phyloP scores from a whole-genome alignment of 768 basidiomycete genomes.

The Cystofilobasidium macerans region DNA sequence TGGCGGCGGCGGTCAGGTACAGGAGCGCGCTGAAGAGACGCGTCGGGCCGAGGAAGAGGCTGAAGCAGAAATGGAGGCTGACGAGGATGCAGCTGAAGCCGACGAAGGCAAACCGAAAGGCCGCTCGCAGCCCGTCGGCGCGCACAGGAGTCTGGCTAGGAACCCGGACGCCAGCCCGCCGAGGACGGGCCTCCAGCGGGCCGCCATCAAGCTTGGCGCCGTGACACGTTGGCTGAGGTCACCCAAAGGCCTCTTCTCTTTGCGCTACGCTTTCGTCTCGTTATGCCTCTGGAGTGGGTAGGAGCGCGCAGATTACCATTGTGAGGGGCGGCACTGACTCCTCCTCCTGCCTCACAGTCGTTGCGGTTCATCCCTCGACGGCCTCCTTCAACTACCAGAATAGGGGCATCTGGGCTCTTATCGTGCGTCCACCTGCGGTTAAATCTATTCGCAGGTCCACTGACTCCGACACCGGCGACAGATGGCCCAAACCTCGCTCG shows the following conservation, averaged over 20 bases:
- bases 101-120: slow-evolving; percentile 24
- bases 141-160: background rate
- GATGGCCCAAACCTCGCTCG: background rate
- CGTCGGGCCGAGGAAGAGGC: background rate
- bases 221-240: slow-evolving; percentile 43
- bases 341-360: background rate
- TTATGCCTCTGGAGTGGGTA: slow-evolving; percentile 44
- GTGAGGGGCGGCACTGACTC: too few species aligned
- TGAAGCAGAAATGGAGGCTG: slow-evolving; percentile 6
- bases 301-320: too few species aligned
- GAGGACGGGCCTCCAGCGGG: slow-evolving; percentile 41
- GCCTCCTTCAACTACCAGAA: slow-evolving; percentile 42
- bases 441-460: too few species aligned
- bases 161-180: slow-evolving; percentile 48
- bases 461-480: too few species aligned
- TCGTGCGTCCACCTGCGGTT: slow-evolving; percentile 41
- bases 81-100: slow-evolving; percentile 17
- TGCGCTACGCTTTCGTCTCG: slow-evolving; percentile 46
- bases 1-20: background rate
- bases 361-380: slow-evolving; percentile 24
- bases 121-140: background rate
- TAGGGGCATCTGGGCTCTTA: slow-evolving; percentile 49
- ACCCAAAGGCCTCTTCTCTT: slow-evolving; percentile 45
- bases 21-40: slow-evolving; percentile 12
- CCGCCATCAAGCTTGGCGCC: slow-evolving; percentile 39